phyloP scores from a whole-genome alignment of 163 green algal genomes.

The Scenedesmus sp. region DNA sequence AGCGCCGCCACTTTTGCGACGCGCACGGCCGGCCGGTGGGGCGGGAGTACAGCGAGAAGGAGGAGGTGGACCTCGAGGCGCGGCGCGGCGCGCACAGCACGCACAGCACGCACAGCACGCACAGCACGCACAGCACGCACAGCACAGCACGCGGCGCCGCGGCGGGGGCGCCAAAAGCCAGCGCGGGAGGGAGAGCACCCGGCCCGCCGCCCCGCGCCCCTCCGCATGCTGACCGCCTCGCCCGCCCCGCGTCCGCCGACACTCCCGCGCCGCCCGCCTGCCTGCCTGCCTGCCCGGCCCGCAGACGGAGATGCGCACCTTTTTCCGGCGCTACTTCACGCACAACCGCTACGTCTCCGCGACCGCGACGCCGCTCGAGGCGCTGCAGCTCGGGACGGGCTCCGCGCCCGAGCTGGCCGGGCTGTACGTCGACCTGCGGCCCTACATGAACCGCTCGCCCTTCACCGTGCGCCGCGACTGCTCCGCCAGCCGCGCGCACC shows the following conservation, averaged over 20 bases:
- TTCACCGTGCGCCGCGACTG: constrained; percentile 68
- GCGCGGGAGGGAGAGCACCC: too few relatives aligned
- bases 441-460: constrained; percentile 69
- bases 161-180: neutral
- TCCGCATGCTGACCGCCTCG: neutral
- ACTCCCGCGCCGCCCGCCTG: too few relatives aligned
- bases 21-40: constrained; percentile 63
- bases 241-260: neutral
- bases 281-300: too few relatives aligned
- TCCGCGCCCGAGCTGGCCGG: constrained; percentile 22
- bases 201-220: too few relatives aligned
- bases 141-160: neutral
- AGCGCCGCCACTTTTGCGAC: constrained; percentile 76
- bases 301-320: constrained; percentile 80
- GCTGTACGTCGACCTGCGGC: constrained; percentile 79
- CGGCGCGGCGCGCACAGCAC: too few relatives aligned
- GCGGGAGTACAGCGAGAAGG: constrained; percentile 58
- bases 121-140: constrained; percentile 50
- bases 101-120: constrained; percentile 51
- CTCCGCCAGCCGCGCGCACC: constrained; percentile 59
- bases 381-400: constrained; percentile 57
- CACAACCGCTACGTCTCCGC: constrained; percentile 68
- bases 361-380: constrained; percentile 55
- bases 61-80: constrained; percentile 69
- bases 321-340: constrained; percentile 75